These are phyloP conservation scores for Sisymbrium altissimum DNA, from an alignment of 345 rosid genomes.

Conservation along the genomic window DNA sequence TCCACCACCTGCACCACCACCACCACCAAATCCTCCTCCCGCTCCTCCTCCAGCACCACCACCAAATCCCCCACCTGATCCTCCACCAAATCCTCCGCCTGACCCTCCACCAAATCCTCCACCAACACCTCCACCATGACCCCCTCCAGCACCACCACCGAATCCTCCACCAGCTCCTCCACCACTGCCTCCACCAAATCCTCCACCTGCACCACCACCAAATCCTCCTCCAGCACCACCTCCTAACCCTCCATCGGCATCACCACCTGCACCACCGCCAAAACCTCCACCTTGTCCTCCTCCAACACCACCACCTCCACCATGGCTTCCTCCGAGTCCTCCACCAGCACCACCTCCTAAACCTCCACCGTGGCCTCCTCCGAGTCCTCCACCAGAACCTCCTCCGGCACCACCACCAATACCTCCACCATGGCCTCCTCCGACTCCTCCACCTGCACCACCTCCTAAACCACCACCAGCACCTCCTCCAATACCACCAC, in stretches of 20 bases:
- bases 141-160: constrained; percentile 22
- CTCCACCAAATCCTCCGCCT: constrained; percentile 16
- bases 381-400: constrained; percentile 16
- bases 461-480: constrained; percentile 34
- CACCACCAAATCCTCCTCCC: constrained; percentile 31
- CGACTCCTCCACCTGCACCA: constrained; percentile 23
- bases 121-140: constrained; percentile 21
- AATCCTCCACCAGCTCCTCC: constrained; percentile 37
- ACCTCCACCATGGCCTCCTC: constrained; percentile 24
- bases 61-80: no score
- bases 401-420: constrained; percentile 35
- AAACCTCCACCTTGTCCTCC: constrained; percentile 23
- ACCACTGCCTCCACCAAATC: constrained; percentile 29
- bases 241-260: no score
- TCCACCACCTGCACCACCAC: constrained; percentile 25
- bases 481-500: constrained; percentile 22
- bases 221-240: constrained; percentile 27
- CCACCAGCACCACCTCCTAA: no score
- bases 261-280: constrained; percentile 28
- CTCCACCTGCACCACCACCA: constrained; percentile 29
- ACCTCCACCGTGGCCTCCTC: constrained; percentile 22
- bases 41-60: constrained; percentile 11
- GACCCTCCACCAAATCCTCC: no score
- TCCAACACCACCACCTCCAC: constrained; percentile 18
- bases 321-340: no score